Evolutionary conservation across 192 early-diverging fungal species (phyloP).

Genomic region (Gryganskiella cystojenkinii): DNA sequence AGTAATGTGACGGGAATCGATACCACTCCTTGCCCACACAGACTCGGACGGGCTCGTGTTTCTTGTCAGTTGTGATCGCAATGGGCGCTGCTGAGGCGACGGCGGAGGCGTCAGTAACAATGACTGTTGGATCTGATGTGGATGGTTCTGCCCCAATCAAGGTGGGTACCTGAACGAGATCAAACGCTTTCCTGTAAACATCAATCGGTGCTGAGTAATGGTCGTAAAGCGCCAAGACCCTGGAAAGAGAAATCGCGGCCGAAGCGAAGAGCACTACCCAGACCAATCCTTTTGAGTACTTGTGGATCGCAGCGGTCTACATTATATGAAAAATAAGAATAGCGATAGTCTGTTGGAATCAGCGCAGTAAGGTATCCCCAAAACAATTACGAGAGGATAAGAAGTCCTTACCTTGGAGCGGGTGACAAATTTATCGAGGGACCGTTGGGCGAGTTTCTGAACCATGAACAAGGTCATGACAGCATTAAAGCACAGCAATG

Average conservation of each 20-base stretch:
- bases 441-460: slow-evolving; percentile 55
- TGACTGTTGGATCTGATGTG: slow-evolving; percentile 22
- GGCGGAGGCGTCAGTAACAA: no score
- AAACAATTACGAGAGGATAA: no score
- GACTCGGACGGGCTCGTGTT: slow-evolving; percentile 55
- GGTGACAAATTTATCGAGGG: slow-evolving; percentile 46
- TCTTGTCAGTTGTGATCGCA: no score
- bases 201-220: slow-evolving; percentile 84
- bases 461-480: slow-evolving; percentile 70
- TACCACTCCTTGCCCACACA: slow-evolving; percentile 98
- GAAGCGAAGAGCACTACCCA: slow-evolving; percentile 57
- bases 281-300: slow-evolving; percentile 38
- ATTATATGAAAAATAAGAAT: neutral
- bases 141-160: slow-evolving; percentile 40
- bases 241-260: slow-evolving; percentile 69
- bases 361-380: neutral
- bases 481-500: slow-evolving; percentile 84
- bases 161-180: slow-evolving; percentile 29
- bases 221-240: slow-evolving; percentile 71
- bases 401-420: slow-evolving; percentile 35
- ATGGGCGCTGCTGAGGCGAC: no score
- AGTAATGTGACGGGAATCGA: slow-evolving; percentile 92
- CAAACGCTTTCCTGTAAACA: slow-evolving; percentile 63
- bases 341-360: neutral
- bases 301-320: slow-evolving; percentile 45